Conservation (phyloP, 805 yeast genomes). For the Candida oleophila region DNA sequence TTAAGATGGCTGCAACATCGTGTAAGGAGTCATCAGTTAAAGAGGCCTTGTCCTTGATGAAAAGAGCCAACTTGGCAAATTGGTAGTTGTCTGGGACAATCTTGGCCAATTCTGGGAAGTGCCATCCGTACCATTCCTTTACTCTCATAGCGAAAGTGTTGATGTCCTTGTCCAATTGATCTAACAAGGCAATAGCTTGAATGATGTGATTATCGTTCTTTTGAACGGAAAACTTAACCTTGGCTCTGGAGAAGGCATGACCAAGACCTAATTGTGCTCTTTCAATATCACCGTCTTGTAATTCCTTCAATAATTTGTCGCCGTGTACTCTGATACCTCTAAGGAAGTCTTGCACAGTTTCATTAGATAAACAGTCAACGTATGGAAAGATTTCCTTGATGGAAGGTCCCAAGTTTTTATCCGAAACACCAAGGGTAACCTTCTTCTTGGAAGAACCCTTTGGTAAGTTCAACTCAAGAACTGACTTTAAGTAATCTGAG, state of each 20-base stretch:
- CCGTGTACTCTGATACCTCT: constrained; percentile 95
- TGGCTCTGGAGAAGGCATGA: constrained; percentile 98
- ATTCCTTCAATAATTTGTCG: constrained; percentile 81
- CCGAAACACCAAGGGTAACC: constrained; percentile 83
- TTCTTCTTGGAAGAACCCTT: constrained; percentile 66
- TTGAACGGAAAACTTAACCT: constrained; percentile 97
- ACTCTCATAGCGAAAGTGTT: constrained; percentile 97
- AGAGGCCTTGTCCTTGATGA: constrained; percentile 83
- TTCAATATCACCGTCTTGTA: constrained; percentile 93
- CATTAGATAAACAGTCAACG: constrained; percentile 87
- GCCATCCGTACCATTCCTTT: constrained; percentile 99
- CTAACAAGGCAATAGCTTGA: constrained; percentile 96
- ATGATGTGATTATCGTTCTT: constrained; percentile 98
- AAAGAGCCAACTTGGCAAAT: constrained; percentile 78
- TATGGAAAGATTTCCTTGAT: constrained; percentile 87
- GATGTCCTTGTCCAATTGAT: constrained; percentile 96
- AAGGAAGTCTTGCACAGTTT: constrained; percentile 88
- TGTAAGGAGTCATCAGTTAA: constrained; percentile 91
- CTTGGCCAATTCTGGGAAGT: constrained; percentile 94
- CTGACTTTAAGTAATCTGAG: constrained; percentile 84
- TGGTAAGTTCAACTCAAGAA: constrained; percentile 90
- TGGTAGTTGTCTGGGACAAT: constrained; percentile 85
- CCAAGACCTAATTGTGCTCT: constrained; percentile 98
- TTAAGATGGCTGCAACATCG: constrained; percentile 84
- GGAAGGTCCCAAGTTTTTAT: constrained; percentile 93